phyloP scores from a whole-genome alignment of 805 yeast genomes.

The Metschnikowia anglica region DNA sequence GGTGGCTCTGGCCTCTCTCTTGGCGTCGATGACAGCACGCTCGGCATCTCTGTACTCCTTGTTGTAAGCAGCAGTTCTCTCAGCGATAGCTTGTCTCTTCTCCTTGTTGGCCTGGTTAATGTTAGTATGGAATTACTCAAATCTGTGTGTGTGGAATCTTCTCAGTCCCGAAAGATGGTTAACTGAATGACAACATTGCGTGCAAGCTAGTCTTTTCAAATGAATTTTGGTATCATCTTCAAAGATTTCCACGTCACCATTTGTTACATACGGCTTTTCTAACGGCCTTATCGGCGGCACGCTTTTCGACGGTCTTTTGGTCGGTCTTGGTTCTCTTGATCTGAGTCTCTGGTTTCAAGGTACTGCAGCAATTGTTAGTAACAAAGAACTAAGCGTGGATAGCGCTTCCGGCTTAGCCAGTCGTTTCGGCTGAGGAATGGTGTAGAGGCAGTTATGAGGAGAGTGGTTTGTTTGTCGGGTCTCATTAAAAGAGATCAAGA shows the following conservation, averaged over 20 bases:
- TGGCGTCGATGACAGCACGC: constrained; percentile 81
- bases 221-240: constrained; percentile 51
- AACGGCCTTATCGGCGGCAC: constrained; percentile 76
- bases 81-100: constrained; percentile 70
- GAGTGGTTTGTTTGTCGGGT: no score
- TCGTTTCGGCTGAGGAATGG: no score
- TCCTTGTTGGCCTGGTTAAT: constrained; percentile 41
- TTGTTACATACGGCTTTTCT: constrained; percentile 78
- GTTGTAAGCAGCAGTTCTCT: constrained; percentile 96
- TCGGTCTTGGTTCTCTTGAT: constrained; percentile 78
- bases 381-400: not conserved
- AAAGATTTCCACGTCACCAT: constrained; percentile 25
- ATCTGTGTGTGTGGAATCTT: constrained; percentile 17
- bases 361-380: constrained; percentile 26
- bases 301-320: constrained; percentile 72
- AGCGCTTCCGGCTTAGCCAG: no score
- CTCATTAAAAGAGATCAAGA: no score
- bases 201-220: constrained; percentile 58
- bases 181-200: constrained; percentile 72
- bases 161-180: constrained; percentile 90
- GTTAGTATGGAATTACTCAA: constrained; percentile 8
- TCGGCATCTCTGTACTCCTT: constrained; percentile 92
- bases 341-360: constrained; percentile 80
- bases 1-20: constrained; percentile 91
- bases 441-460: constrained; percentile 3